Percentiles rank a stretch among this genome's conserved stretches.
phyloP scores from a whole-genome alignment of 768 basidiomycete species.

The Lyophyllum decastes region DNA sequence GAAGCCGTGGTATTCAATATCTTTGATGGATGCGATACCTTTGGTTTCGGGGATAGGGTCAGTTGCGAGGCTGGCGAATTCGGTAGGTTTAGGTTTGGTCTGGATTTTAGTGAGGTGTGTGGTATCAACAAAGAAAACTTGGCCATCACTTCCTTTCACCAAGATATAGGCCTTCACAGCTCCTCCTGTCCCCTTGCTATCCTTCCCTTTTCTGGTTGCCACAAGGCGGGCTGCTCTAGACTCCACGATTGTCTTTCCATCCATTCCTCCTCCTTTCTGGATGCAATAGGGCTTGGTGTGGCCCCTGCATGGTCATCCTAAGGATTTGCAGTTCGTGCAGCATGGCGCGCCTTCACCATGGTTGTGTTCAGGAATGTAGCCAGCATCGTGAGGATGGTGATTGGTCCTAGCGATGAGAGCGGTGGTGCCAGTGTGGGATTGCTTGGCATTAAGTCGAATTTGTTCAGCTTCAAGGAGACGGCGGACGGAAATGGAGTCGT shows the following conservation, averaged over 20 bases:
- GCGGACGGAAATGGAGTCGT: neutral
- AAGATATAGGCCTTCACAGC: neutral
- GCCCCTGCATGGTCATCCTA: neutral
- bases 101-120: neutral
- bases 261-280: conserved; percentile 25
- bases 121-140: neutral
- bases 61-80: neutral
- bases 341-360: too few relatives aligned
- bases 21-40: too few relatives aligned
- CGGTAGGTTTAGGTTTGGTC: neutral
- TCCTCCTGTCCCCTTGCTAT: neutral
- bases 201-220: too few relatives aligned
- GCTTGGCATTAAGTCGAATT: neutral
- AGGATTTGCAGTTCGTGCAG: neutral
- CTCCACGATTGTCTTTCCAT: conserved; percentile 23
- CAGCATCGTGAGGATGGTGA: neutral
- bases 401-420: neutral
- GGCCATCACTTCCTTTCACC: neutral
- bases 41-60: neutral
- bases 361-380: too few relatives aligned
- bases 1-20: too few relatives aligned
- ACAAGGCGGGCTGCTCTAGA: conserved; percentile 1
- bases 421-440: neutral
- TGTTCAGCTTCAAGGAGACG: neutral
- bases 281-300: conserved; percentile 15